Evolutionary conservation across 139 green algal genomes (phyloP).

Genomic region (Haematococcus lacustris): DNA sequence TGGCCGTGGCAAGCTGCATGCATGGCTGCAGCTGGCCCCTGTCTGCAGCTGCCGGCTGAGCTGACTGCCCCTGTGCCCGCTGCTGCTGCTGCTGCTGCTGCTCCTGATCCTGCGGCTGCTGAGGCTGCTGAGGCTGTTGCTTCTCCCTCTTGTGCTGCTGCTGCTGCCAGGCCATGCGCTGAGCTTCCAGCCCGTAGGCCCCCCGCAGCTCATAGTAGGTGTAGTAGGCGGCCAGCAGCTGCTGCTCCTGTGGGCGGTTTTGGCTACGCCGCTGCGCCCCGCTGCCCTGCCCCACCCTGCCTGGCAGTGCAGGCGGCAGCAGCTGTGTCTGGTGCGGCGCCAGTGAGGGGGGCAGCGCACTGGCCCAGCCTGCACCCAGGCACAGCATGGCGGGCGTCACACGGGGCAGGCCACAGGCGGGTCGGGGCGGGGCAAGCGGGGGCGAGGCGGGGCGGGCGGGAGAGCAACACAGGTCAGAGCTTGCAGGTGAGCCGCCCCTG

Average conservation of each 20-base stretch:
- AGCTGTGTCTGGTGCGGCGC: not conserved
- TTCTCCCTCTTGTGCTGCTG: not conserved
- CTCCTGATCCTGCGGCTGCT: not conserved
- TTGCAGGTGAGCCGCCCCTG: too few species aligned
- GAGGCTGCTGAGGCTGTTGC: not conserved
- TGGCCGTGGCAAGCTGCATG: not conserved
- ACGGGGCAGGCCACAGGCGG: too few species aligned
- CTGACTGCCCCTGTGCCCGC: not conserved
- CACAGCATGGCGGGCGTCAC: too few species aligned
- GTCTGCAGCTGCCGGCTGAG: too few species aligned
- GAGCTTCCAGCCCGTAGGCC: not conserved
- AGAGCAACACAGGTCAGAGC: too few species aligned
- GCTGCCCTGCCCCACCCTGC: not conserved
- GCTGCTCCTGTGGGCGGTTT: not conserved
- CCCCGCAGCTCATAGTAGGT: not conserved
- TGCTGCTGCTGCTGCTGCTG: not conserved
- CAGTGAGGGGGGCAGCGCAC: not conserved
- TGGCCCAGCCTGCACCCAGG: constrained; percentile 8
- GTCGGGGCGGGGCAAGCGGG: too few species aligned
- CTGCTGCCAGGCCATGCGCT: too few species aligned
- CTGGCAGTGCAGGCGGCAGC: too few species aligned
- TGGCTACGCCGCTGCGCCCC: too few species aligned
- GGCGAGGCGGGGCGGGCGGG: too few species aligned
- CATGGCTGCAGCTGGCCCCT: too few species aligned
- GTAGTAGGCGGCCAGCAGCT: not conserved